phyloP scores from a whole-genome alignment of 352 stramenopile species.

The Phytophthora multivora region DNA sequence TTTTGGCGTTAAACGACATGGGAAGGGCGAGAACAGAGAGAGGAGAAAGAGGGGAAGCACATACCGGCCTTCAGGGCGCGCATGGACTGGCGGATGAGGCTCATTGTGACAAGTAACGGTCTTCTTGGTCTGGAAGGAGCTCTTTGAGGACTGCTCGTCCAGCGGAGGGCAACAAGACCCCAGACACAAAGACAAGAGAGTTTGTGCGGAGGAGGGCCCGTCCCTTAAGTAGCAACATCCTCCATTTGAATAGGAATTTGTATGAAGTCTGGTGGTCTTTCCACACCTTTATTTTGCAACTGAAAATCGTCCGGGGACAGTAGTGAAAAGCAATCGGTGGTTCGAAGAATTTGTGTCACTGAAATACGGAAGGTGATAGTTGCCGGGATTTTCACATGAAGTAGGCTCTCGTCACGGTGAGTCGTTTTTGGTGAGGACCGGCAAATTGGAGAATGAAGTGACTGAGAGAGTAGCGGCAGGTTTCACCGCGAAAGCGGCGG shows the following conservation, averaged over 20 bases:
- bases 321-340: conserved; percentile 2
- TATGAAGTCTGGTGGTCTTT: conserved; percentile 20
- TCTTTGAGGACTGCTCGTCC: conserved; percentile 43
- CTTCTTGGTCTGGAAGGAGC: conserved; percentile 36
- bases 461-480: background rate
- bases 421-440: no score
- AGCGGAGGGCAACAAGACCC: conserved; percentile 24
- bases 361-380: no score
- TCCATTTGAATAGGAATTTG: conserved; percentile 3
- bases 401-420: no score
- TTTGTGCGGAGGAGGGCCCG: conserved; percentile 32
- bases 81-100: conserved; percentile 82
- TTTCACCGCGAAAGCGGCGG: background rate
- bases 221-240: conserved; percentile 20
- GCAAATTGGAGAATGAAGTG: conserved; percentile 33
- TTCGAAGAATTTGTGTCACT: conserved; percentile 8
- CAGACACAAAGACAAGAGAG: conserved; percentile 32
- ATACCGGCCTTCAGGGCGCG: conserved; percentile 80
- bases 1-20: background rate
- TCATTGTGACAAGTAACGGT: conserved; percentile 49
- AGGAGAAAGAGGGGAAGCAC: conserved; percentile 23
- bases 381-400: no score
- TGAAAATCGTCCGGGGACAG: conserved; percentile 3
- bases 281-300: conserved; percentile 23
- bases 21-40: background rate